These are phyloP conservation scores for Gryganskiella cystojenkinii DNA, from an alignment of 192 early-diverging fungal genomes.

Conservation along the genomic window DNA sequence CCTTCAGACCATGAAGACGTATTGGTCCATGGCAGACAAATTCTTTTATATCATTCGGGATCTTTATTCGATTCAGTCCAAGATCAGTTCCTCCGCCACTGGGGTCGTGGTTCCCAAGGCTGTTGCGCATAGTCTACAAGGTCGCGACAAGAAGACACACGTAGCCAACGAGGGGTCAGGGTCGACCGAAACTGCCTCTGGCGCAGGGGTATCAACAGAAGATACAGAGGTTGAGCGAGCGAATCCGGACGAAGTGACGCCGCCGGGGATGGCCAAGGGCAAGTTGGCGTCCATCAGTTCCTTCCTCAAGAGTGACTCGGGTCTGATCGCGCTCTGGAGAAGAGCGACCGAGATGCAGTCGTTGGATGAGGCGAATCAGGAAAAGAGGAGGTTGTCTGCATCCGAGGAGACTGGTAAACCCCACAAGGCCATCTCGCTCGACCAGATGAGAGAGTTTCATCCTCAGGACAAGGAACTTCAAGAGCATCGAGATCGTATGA, in stretches of 20 bases:
- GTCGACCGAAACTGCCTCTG: too few relatives aligned
- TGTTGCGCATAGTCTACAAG: neutral
- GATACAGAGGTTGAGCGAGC: neutral
- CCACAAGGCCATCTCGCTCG: neutral
- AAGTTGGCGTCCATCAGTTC: constrained; percentile 48
- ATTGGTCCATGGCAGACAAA: constrained; percentile 66
- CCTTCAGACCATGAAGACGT: constrained; percentile 53
- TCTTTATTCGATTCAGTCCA: constrained; percentile 61
- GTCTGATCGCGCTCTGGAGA: constrained; percentile 44
- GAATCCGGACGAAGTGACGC: neutral
- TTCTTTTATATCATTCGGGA: constrained; percentile 64
- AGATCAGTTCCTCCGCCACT: constrained; percentile 38
- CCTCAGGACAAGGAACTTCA: constrained; percentile 19
- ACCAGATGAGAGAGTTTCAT: constrained; percentile 7
- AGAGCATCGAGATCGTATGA: constrained; percentile 36
- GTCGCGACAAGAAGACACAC: neutral
- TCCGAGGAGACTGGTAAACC: constrained; percentile 23
- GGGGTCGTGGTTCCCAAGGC: constrained; percentile 2
- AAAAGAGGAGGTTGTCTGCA: constrained; percentile 16
- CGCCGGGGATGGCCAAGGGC: neutral
- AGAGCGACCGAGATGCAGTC: constrained; percentile 50
- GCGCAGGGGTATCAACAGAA: neutral
- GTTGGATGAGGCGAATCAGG: constrained; percentile 42
- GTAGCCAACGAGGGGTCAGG: too few relatives aligned
- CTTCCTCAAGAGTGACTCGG: constrained; percentile 49